These are phyloP conservation scores for Candida incommunis DNA, from an alignment of 805 yeast genomes.

Conservation along the genomic window DNA sequence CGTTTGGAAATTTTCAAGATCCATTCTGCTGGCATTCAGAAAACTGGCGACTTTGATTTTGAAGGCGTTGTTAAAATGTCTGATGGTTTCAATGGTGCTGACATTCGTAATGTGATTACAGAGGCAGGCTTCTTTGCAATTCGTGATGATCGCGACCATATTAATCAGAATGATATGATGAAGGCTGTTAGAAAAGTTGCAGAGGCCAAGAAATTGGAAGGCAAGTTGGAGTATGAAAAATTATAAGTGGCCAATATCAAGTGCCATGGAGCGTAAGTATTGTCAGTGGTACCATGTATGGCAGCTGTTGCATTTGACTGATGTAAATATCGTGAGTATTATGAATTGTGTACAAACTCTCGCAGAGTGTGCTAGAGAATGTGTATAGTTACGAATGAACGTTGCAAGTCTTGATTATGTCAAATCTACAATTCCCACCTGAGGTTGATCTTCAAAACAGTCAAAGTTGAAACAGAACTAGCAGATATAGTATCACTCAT, in stretches of 20 bases:
- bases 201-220: constrained; percentile 93
- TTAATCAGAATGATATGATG: constrained; percentile 85
- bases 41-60: constrained; percentile 91
- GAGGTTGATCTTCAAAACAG: no score
- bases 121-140: constrained; percentile 98
- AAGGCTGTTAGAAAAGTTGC: constrained; percentile 97
- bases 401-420: no score
- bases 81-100: constrained; percentile 98
- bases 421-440: no score
- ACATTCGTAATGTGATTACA: constrained; percentile 90
- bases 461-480: no score
- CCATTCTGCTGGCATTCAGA: constrained; percentile 71
- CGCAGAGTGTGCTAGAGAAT: no score
- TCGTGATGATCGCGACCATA: constrained; percentile 92
- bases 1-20: constrained; percentile 88
- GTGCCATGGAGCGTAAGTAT: no score
- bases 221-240: constrained; percentile 89
- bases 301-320: no score
- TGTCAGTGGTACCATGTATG: no score
- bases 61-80: constrained; percentile 97
- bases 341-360: no score
- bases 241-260: constrained; percentile 27
- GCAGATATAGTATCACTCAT: no score
- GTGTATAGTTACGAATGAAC: no score
- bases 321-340: no score